A percentile compares a stretch with the other conserved stretches of the same genome.
These are phyloP conservation scores for Musa beccarii DNA, from an alignment of 176 grass and related monocot genomes.

Conservation along the genomic window DNA sequence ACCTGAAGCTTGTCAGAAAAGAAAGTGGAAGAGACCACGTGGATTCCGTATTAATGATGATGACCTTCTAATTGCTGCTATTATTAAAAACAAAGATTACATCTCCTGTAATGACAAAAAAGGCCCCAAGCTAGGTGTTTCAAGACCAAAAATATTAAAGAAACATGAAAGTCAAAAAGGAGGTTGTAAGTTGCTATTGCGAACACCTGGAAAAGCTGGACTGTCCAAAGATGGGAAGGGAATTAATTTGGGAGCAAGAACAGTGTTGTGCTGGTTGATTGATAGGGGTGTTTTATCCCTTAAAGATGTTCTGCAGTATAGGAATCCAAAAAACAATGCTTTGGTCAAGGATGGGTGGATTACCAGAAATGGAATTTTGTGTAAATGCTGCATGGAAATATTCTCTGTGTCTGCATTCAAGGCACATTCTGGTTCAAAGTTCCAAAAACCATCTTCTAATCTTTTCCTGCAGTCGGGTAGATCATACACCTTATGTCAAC, in stretches of 20 bases:
- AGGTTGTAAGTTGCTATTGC: conserved; percentile 31
- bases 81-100: conserved; percentile 92
- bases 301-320: conserved; percentile 81
- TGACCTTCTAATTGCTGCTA: conserved; percentile 84
- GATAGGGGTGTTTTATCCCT: conserved; percentile 69
- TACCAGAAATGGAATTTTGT: conserved; percentile 78
- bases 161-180: conserved; percentile 47
- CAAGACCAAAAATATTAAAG: conserved; percentile 30
- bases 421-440: conserved; percentile 54
- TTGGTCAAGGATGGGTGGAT: conserved; percentile 72
- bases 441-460: conserved; percentile 54
- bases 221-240: conserved; percentile 49
- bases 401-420: conserved; percentile 77
- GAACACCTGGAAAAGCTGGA: conserved; percentile 46
- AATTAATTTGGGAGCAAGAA: conserved; percentile 64
- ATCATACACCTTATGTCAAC: conserved; percentile 72
- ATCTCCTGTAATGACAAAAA: conserved; percentile 43
- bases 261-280: conserved; percentile 94
- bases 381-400: conserved; percentile 61
- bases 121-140: conserved; percentile 21
- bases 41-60: conserved; percentile 83
- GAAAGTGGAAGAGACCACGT: conserved; percentile 56
- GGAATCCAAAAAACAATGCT: conserved; percentile 48
- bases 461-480: conserved; percentile 85
- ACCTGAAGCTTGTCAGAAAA: conserved; percentile 30